Conservation (phyloP, 1,139 yeast species). For the Hemisphaericaspora xylofermentans region DNA sequence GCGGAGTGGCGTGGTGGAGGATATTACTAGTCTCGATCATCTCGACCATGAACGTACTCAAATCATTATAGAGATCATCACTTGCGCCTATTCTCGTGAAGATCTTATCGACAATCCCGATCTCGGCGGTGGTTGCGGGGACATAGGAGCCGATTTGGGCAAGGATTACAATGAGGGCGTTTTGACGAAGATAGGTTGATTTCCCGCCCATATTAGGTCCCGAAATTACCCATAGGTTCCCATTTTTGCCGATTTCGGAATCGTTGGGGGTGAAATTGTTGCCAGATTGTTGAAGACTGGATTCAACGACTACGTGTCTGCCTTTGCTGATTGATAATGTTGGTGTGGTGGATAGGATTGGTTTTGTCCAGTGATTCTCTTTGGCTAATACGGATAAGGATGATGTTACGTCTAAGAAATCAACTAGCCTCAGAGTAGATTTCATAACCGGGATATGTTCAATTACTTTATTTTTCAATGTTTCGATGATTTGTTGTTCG, state of each 20-base stretch:
- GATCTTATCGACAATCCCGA: conserved; percentile 82
- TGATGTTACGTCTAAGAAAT: conserved; percentile 67
- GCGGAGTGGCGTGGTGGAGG: conserved; percentile 67
- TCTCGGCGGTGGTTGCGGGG: conserved; percentile 70
- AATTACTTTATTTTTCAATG: conserved; percentile 40
- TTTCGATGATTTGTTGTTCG: conserved; percentile 47
- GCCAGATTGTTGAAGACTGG: conserved; percentile 54
- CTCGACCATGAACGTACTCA: conserved; percentile 96
- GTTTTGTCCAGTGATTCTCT: conserved; percentile 66
- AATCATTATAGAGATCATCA: conserved; percentile 81
- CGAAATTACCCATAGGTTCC: conserved; percentile 66
- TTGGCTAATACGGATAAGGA: conserved; percentile 72
- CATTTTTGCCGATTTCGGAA: conserved; percentile 30
- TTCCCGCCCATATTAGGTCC: conserved; percentile 99
- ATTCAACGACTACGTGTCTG: conserved; percentile 87
- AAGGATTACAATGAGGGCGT: conserved; percentile 76
- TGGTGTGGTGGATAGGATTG: conserved; percentile 52
- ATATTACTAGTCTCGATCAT: conserved; percentile 93
- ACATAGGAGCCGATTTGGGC: conserved; percentile 91
- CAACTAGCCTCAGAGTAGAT: conserved; percentile 47
- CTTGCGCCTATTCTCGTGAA: conserved; percentile 91
- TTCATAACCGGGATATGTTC: conserved; percentile 43
- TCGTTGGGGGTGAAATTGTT: conserved; percentile 66
- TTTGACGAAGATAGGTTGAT: conserved; percentile 84
- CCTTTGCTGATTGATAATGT: conserved; percentile 57